These are phyloP conservation scores for Strobilomyces confusus DNA, from an alignment of 768 basidiomycete genomes.

Conservation along the genomic window DNA sequence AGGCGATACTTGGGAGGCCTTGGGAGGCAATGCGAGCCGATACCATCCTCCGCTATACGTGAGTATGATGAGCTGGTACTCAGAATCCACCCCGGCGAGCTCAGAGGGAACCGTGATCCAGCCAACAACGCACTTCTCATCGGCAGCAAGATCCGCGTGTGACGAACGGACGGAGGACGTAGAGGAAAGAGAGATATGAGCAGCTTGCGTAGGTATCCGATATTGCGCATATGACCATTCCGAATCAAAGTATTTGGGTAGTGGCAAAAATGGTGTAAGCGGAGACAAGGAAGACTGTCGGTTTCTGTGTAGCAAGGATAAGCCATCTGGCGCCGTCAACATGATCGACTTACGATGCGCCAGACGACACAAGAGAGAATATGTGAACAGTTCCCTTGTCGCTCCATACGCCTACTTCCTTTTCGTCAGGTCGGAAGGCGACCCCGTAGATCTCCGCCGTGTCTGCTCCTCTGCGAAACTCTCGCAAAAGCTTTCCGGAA, in stretches of 20 bases:
- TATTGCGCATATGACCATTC: slow-evolving; percentile 96
- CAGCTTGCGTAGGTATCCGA: slow-evolving; percentile 78
- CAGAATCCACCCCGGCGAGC: slow-evolving; percentile 31
- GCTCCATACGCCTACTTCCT: slow-evolving; percentile 87
- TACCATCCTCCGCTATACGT: slow-evolving; percentile 95
- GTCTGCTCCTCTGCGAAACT: slow-evolving; percentile 83
- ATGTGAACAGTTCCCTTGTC: slow-evolving; percentile 94
- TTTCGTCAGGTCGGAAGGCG: slow-evolving; percentile 81
- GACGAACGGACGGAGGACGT: slow-evolving; percentile 54
- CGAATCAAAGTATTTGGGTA: slow-evolving; percentile 91
- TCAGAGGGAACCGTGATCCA: slow-evolving; percentile 62
- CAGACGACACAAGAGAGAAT: slow-evolving; percentile 69
- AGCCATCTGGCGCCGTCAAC: slow-evolving; percentile 3
- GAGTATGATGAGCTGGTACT: slow-evolving; percentile 78
- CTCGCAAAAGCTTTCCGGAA: slow-evolving; percentile 69
- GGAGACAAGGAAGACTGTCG: slow-evolving; percentile 82
- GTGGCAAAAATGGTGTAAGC: slow-evolving; percentile 71
- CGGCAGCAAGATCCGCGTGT: slow-evolving; percentile 61
- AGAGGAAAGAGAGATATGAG: slow-evolving; percentile 76
- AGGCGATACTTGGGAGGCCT: slow-evolving; percentile 19
- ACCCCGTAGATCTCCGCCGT: slow-evolving; percentile 91
- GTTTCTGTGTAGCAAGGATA: slow-evolving; percentile 47
- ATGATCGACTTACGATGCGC: slow-evolving; percentile 52
- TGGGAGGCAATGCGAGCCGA: slow-evolving; percentile 60
- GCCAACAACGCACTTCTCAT: slow-evolving; percentile 83